A percentile compares a stretch with the other conserved stretches of the same genome.
phyloP scores from a whole-genome alignment of 441 rosid genomes.

The Bruguiera hainesii region DNA sequence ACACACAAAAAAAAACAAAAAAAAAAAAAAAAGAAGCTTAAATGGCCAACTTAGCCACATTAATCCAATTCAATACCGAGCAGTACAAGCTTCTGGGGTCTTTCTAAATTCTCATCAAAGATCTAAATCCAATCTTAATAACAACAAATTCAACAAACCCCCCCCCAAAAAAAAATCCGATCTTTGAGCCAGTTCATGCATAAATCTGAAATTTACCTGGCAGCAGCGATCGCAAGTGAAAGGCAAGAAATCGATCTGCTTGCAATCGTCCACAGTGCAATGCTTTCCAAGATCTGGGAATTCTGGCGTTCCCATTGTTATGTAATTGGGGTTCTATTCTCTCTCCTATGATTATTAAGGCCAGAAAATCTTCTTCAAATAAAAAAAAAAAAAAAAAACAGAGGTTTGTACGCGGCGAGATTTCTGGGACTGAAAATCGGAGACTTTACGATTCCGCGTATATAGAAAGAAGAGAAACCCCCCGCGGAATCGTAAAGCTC shows the following conservation, averaged over 20 bases:
- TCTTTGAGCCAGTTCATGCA: neutral
- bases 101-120: neutral
- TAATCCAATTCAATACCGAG: no score
- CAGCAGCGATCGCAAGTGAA: conserved; percentile 90
- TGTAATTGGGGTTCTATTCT: neutral
- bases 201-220: conserved; percentile 39
- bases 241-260: conserved; percentile 86
- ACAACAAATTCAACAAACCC: neutral
- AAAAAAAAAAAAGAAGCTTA: no score
- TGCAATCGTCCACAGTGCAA: conserved; percentile 70
- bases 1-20: no score
- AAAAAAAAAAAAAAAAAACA: no score
- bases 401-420: no score
- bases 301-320: conserved; percentile 76
- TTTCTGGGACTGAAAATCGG: no score
- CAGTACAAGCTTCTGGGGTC: neutral
- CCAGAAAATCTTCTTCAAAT: no score
- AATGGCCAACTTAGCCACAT: no score
- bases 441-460: no score
- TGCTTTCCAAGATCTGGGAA: conserved; percentile 97
- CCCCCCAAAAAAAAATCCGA: neutral
- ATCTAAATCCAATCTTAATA: conserved; percentile 1
- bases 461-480: no score
- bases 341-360: no score
- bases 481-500: no score